phyloP scores from a whole-genome alignment of 306 rosid genomes.

The Rubus parviflorus region DNA sequence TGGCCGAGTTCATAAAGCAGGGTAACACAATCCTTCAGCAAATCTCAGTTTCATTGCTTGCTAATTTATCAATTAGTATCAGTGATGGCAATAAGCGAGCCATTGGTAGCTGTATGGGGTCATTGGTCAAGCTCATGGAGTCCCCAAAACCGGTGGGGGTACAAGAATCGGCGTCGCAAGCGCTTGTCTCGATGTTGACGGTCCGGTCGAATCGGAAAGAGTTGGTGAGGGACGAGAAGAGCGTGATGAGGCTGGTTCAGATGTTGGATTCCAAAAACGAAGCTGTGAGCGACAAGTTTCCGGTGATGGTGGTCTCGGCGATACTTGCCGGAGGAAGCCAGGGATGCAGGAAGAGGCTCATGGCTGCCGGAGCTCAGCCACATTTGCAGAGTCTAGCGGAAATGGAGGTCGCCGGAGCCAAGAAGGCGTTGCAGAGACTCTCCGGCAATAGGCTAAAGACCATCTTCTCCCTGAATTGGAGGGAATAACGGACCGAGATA shows the following conservation, averaged over 20 bases:
- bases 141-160: slow-evolving; percentile 54
- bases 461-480: slow-evolving; percentile 49
- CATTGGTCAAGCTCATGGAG: slow-evolving; percentile 58
- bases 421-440: slow-evolving; percentile 51
- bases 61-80: slow-evolving; percentile 29
- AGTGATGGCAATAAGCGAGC: slow-evolving; percentile 63
- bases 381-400: slow-evolving; percentile 46
- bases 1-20: slow-evolving; percentile 48
- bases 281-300: slow-evolving; percentile 26
- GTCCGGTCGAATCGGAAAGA: slow-evolving; percentile 60
- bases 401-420: slow-evolving; percentile 50
- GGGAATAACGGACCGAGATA: slow-evolving; percentile 39
- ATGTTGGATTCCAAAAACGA: slow-evolving; percentile 50
- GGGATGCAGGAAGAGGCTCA: slow-evolving; percentile 43
- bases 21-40: slow-evolving; percentile 43
- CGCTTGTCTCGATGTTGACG: slow-evolving; percentile 37
- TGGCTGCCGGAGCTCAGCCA: slow-evolving; percentile 43
- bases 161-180: slow-evolving; percentile 47
- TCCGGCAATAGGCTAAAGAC: slow-evolving; percentile 46
- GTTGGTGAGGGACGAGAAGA: slow-evolving; percentile 53
- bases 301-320: slow-evolving; percentile 41
- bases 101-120: slow-evolving; percentile 45
- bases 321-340: slow-evolving; percentile 44
- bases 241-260: slow-evolving; percentile 49
- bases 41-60: slow-evolving; percentile 44